Percentiles rank a stretch among this genome's conserved stretches.
phyloP scores from a whole-genome alignment of 1,284 basidiomycete genomes.

The Cryptococcus deneoformans region DNA sequence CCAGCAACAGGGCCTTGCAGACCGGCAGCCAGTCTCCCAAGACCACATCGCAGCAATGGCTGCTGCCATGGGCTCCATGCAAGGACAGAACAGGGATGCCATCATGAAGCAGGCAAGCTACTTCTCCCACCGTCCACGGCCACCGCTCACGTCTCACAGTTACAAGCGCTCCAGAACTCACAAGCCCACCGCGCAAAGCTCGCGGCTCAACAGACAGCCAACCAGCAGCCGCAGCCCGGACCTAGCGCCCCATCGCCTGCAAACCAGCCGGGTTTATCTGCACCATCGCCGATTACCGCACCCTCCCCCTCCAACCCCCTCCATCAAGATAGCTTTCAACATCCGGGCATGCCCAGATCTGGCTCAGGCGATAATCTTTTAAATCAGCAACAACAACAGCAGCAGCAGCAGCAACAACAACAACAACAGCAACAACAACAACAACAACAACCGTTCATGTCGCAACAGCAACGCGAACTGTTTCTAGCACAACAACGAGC shows the following conservation, averaged over 20 bases:
- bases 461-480: constrained; percentile 14
- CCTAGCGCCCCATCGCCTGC: too few species aligned
- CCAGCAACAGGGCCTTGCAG: constrained; percentile 11
- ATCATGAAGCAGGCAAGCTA: constrained; percentile 42
- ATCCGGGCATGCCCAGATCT: background rate
- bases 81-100: constrained; percentile 33
- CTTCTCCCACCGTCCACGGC: background rate
- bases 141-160: constrained; percentile 9
- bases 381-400: background rate
- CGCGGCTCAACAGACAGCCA: constrained; percentile 6
- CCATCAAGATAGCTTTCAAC: background rate
- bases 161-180: constrained; percentile 33
- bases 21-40: constrained; percentile 1
- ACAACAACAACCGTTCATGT: background rate
- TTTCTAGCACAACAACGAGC: background rate
- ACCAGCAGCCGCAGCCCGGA: constrained; percentile 1
- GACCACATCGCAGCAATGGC: constrained; percentile 16
- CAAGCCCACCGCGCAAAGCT: constrained; percentile 25
- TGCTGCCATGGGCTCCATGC: constrained; percentile 7
- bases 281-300: too few species aligned
- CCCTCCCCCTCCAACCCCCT: background rate
- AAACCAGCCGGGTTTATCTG: too few species aligned
- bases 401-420: background rate
- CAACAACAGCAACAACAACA: background rate
- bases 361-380: background rate